A percentile compares a stretch with the other conserved stretches of the same genome.
Conservation (phyloP, 768 basidiomycete genomes). For the Boletus barrowsii region DNA sequence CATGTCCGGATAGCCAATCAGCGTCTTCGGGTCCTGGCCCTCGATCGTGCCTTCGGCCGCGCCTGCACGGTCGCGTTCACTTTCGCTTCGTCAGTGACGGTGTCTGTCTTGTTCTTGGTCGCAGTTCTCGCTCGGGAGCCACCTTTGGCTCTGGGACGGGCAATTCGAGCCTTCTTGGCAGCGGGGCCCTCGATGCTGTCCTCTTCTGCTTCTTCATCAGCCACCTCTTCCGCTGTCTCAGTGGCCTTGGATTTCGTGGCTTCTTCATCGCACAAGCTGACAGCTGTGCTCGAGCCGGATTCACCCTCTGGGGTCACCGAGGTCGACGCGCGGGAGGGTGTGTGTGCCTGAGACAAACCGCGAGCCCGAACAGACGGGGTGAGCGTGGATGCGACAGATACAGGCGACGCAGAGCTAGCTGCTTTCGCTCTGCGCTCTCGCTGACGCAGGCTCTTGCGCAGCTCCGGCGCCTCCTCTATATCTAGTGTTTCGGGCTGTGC, state of each 20-base stretch:
- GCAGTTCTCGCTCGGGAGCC: constrained; percentile 17
- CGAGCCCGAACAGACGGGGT: constrained; percentile 25
- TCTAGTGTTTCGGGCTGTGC: constrained; percentile 14
- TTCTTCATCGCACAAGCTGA: constrained; percentile 30
- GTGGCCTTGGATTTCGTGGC: constrained; percentile 20
- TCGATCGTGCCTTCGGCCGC: constrained; percentile 31
- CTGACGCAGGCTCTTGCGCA: constrained; percentile 32
- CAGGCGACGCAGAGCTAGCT: constrained; percentile 19
- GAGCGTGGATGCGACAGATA: constrained; percentile 28
- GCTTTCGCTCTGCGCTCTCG: constrained; percentile 25
- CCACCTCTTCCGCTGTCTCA: constrained; percentile 12
- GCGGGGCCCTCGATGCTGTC: constrained; percentile 8
- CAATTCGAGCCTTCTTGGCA: constrained; percentile 19
- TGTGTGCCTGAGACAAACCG: constrained; percentile 19
- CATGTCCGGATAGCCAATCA: constrained; percentile 16
- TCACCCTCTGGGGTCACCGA: constrained; percentile 24
- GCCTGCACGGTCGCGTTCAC: constrained; percentile 22
- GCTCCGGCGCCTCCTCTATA: constrained; percentile 19
- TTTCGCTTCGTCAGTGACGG: constrained; percentile 11
- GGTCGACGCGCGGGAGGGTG: constrained; percentile 23
- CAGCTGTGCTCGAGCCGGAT: constrained; percentile 34
- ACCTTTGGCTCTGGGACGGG: constrained; percentile 23
- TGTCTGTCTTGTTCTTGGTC: constrained; percentile 16
- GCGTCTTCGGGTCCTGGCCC: constrained; percentile 29
- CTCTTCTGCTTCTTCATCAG: constrained; percentile 14